phyloP scores from a whole-genome alignment of 2,329 filamentous ascomycete genomes.

The Stromatinia cepivora region DNA sequence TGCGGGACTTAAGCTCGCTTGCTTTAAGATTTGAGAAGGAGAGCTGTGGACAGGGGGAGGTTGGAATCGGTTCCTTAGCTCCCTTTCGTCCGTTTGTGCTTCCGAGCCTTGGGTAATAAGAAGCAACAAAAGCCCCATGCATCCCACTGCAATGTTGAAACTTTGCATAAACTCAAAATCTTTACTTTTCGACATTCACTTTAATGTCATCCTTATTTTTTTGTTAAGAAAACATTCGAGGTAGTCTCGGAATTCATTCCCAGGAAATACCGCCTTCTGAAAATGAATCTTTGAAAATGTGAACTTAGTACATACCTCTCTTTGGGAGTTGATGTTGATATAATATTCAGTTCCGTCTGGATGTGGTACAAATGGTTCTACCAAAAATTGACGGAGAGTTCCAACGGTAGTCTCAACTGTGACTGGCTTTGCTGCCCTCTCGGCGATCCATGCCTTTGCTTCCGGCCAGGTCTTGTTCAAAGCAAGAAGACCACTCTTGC shows the following conservation, averaged over 20 bases:
- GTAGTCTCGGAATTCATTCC: background rate
- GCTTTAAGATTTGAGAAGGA: slow-evolving; percentile 25
- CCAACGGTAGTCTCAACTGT: slow-evolving; percentile 91
- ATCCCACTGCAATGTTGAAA: slow-evolving; percentile 30
- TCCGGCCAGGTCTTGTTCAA: slow-evolving; percentile 98
- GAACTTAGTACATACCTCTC: slow-evolving; percentile 75
- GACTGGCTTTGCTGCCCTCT: slow-evolving; percentile 86
- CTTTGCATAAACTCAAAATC: slow-evolving; percentile 6
- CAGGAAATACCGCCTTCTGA: background rate
- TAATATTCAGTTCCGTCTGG: slow-evolving; percentile 97
- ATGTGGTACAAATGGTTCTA: slow-evolving; percentile 98
- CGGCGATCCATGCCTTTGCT: slow-evolving; percentile 89
- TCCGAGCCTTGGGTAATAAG: slow-evolving; percentile 20
- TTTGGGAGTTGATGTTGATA: slow-evolving; percentile 99
- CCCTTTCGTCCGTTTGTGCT: slow-evolving; percentile 38
- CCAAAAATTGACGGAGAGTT: slow-evolving; percentile 89
- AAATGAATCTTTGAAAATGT: background rate
- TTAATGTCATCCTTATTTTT: slow-evolving; percentile 19
- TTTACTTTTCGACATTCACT: slow-evolving; percentile 43
- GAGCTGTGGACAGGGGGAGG: slow-evolving; percentile 27
- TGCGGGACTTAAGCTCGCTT: slow-evolving; percentile 33
- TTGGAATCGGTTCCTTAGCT: slow-evolving; percentile 33
- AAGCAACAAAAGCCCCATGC: slow-evolving; percentile 31
- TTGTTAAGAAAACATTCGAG: background rate
- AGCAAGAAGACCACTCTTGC: slow-evolving; percentile 94